Evolutionary conservation across 106 monocot species (phyloP), one percentile per base, ranked within the genome.

Genomic region (Dioscorea zingiberensis): DNA sequence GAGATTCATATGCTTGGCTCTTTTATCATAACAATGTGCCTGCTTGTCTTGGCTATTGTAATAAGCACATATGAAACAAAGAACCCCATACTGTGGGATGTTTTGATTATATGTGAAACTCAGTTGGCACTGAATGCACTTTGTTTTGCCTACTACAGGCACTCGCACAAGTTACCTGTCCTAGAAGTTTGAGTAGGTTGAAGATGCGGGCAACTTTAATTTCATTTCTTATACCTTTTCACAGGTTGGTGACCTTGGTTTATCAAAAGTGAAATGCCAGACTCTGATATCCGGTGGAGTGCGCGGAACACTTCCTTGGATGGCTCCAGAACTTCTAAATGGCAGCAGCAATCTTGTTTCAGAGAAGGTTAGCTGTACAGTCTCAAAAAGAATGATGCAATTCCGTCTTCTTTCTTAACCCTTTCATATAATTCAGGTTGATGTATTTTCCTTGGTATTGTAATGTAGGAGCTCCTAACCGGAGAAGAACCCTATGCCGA

Each of bases 281-380:
- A 94, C 94, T 29, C 69, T 94, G 23, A 94, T 94, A n/a, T 94
- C 90, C 54, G 94, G 94, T 44, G 94, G 94, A 14, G 87, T 94
- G 21, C 76, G 94, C 70, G 90, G 94, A 70, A 94, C 94, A 44
- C 78, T 94, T 13, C 94, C 94, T 11, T 94, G 94, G 94, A 94
- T 94, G 94, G 94, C 94, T 48, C 94, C 94, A 0, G 94, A 94
- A 69, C 84, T 94, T 49, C 69, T 94, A 12, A 90, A 87, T 80
- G 94, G 90, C 23, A 78, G 78, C 65, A 90, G 85, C 62, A 94
- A 64, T 62, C 68, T 82, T 23, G 90, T 90, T n/a, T 90, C 90
- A 6, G 87, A 94, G 65, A 94, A 94, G 87, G 93, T 86, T 47
- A 22, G 44, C 16, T 27, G 11, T 7, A 56, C 55, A 57, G 25